These are phyloP conservation scores for Aureobasidium sp. DNA, from an alignment of 2,329 filamentous ascomycete genomes.

Conservation along the genomic window DNA sequence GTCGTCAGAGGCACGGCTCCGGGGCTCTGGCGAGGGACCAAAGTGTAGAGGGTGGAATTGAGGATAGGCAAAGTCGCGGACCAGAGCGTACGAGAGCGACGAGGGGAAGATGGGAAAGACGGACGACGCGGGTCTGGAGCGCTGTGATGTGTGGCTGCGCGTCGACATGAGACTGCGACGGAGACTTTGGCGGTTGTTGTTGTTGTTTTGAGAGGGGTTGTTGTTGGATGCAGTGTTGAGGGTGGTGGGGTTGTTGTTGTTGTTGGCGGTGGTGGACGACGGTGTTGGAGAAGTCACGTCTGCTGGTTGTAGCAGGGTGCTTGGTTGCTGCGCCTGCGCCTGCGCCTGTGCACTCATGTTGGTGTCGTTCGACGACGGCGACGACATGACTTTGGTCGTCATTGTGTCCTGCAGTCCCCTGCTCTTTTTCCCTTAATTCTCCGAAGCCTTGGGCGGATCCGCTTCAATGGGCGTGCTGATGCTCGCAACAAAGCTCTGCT, in stretches of 20 bases:
- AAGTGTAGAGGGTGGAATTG: constrained; percentile 79
- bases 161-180: constrained; percentile 10
- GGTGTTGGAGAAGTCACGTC: background rate
- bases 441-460: background rate
- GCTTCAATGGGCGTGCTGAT: background rate
- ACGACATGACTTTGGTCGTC: constrained; percentile 3
- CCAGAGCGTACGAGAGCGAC: constrained; percentile 76
- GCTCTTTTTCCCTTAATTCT: constrained; percentile 10
- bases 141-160: constrained; percentile 4
- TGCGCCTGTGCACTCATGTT: background rate
- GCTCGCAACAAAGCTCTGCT: background rate
- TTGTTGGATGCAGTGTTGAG: background rate
- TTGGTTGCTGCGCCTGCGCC: background rate
- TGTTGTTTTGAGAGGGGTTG: background rate
- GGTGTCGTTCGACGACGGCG: background rate
- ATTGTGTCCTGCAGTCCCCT: background rate
- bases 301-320: constrained; percentile 1
- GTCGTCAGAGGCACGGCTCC: constrained; percentile 25
- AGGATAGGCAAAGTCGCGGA: constrained; percentile 93
- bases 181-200: constrained; percentile 1
- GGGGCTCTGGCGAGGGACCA: constrained; percentile 66
- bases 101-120: constrained; percentile 77
- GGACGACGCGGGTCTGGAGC: constrained; percentile 16
- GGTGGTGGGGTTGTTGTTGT: background rate
- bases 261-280: background rate